Conservation (phyloP, 2,329 filamentous ascomycete genomes). For the Ceratocystiopsis minuta region DNA sequence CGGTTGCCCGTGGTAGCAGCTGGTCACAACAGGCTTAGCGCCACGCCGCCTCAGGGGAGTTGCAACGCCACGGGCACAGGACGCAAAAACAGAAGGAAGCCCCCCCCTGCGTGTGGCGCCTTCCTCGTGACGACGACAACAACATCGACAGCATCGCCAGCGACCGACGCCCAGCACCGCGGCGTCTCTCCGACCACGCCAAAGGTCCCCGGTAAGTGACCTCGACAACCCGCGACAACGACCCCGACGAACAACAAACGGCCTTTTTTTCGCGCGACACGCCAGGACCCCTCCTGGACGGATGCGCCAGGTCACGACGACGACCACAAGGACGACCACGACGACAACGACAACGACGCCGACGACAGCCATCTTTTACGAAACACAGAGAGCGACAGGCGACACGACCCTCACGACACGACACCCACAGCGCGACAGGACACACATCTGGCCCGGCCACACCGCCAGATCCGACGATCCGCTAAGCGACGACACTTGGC, state of each 20-base stretch:
- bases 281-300: background rate
- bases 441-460: background rate
- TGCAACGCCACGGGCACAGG: background rate
- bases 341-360: conserved; percentile 1
- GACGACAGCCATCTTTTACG: background rate
- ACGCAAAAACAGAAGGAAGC: background rate
- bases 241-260: background rate
- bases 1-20: conserved; percentile 12
- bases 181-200: background rate
- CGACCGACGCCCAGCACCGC: background rate
- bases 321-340: background rate
- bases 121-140: conserved; percentile 1
- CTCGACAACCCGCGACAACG: background rate
- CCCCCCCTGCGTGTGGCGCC: background rate
- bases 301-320: background rate
- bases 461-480: background rate
- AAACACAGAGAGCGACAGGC: background rate
- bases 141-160: background rate
- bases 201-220: background rate
- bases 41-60: conserved; percentile 8
- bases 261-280: background rate
- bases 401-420: background rate
- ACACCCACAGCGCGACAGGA: background rate
- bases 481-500: background rate
- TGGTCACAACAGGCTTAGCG: conserved; percentile 7